Conservation (phyloP, 2,329 filamentous ascomycete genomes). For the Verticillium zaregamsianum region DNA sequence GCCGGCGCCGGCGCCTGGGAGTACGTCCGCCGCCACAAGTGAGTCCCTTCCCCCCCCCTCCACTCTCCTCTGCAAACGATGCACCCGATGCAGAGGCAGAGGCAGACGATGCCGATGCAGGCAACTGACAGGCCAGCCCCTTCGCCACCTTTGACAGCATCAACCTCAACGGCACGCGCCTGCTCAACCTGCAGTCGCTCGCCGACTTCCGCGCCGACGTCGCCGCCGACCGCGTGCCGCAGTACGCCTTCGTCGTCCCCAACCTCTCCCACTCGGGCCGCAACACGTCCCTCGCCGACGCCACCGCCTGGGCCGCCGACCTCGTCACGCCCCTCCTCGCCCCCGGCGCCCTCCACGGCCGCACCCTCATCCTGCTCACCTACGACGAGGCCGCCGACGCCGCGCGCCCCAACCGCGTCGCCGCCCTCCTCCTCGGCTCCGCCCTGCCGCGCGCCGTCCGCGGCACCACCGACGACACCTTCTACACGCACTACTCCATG, state of each 20-base stretch:
- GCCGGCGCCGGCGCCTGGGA: constrained; percentile 22
- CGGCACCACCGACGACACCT: constrained; percentile 47
- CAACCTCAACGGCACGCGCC: constrained; percentile 35
- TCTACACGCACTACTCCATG: constrained; percentile 41
- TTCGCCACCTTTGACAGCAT: constrained; percentile 39
- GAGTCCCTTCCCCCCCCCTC: background rate
- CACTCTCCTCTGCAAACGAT: background rate
- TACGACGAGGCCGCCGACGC: constrained; percentile 56
- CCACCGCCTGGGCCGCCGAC: constrained; percentile 44
- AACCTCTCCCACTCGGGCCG: constrained; percentile 66
- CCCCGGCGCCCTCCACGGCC: constrained; percentile 40
- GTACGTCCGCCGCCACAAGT: constrained; percentile 17
- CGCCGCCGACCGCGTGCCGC: constrained; percentile 51
- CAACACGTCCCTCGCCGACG: constrained; percentile 46
- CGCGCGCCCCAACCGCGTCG: constrained; percentile 46
- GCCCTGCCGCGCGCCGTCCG: constrained; percentile 41
- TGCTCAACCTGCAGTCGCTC: constrained; percentile 59
- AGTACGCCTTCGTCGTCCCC: constrained; percentile 61
- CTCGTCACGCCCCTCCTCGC: constrained; percentile 51
- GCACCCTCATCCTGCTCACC: constrained; percentile 52
- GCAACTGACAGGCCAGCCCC: constrained; percentile 24
- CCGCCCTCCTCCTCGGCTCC: constrained; percentile 50
- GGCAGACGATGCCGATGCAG: too few relatives aligned
- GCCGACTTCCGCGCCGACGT: constrained; percentile 57
- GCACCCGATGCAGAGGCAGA: too few relatives aligned